phyloP scores from a whole-genome alignment of 768 basidiomycete genomes.

The Lyophyllum shimeji region DNA sequence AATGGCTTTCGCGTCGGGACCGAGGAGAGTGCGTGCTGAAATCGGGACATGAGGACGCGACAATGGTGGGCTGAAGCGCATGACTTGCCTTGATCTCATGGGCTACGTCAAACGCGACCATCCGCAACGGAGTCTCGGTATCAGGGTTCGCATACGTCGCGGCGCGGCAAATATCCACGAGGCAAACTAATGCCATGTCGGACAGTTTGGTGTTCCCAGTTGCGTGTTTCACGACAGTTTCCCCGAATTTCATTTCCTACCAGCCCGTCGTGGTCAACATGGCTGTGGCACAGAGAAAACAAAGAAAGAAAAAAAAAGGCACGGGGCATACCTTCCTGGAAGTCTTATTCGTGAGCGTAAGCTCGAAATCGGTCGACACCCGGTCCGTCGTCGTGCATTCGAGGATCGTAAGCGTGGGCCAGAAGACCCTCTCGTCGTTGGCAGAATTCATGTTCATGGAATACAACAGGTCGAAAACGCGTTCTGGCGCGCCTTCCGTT shows the following conservation, averaged over 20 bases:
- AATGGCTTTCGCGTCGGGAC: constrained; percentile 54
- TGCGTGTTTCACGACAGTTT: constrained; percentile 62
- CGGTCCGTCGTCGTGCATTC: constrained; percentile 76
- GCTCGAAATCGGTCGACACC: constrained; percentile 56
- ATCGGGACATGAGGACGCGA: not conserved
- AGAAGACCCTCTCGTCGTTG: constrained; percentile 56
- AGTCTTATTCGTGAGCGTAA: constrained; percentile 28
- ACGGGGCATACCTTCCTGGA: constrained; percentile 34
- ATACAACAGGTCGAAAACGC: constrained; percentile 80
- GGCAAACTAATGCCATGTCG: constrained; percentile 70
- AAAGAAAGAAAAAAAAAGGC: not conserved
- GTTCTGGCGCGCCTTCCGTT: constrained; percentile 81
- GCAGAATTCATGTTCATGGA: constrained; percentile 40
- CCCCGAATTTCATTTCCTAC: constrained; percentile 59
- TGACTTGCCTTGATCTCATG: constrained; percentile 74
- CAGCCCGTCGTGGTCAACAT: not conserved
- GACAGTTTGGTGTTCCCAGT: constrained; percentile 53
- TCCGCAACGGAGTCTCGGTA: constrained; percentile 61
- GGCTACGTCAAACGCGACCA: constrained; percentile 70
- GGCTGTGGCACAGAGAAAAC: not conserved
- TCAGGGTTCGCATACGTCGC: constrained; percentile 52
- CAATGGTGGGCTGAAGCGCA: not conserved
- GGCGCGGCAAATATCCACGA: constrained; percentile 75
- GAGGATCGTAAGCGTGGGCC: constrained; percentile 80
- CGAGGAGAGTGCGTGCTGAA: constrained; percentile 31